Base-by-base conservation (phyloP, 345 rosid genomes). In the Trapa incisa region DNA sequence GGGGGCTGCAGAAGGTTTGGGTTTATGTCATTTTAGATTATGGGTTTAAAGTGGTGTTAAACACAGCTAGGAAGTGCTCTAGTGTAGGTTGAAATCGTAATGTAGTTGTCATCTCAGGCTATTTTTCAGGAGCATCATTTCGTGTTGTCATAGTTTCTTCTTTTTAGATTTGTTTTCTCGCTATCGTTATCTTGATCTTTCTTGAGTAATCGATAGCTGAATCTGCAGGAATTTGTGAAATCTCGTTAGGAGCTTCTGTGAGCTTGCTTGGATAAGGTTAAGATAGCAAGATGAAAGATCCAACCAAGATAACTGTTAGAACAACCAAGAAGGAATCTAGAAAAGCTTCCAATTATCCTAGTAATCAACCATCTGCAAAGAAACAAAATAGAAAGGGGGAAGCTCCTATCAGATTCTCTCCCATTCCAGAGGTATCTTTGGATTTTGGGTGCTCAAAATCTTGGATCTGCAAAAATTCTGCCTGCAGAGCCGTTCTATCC, bases 401-500 rank as follows among this genome's bases (percentile, higher is more conserved):
- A 71, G 84, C 79, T 57, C 96, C 91, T 50, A 73, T 67, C 35
- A 77, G 87, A 58, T 58, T 81, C 56, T 72, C 74, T 16, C 72
- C 82, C 4, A 70, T 80, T 68, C 38, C 81, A 33, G 85, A 84
- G 75, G 76, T 75, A 67, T 68, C 82, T 65, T 69, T 78, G 6
- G 89, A 81, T 71, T 75, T 75, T 72, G 86, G 83, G 60, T 70
- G 70, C 72, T 80, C 81, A 45, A 78, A 70, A 63, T 77, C 88
- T 8, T 95, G 97, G 99, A 81, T 89, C 77, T 79, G 90, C 64
- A 91, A 85, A 78, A 87, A 87, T 70, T 81, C 81, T 64, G 88
- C 94, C 15, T 87, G 94, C 68, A 75, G 90, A 70, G 94, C 94
- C 47, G 66, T 81, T 66, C 78, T 85, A 15, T 81, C 90, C 65